These are phyloP conservation scores for Ilyonectria destructans DNA, from an alignment of 2,329 filamentous ascomycete species.

Conservation along the genomic window DNA sequence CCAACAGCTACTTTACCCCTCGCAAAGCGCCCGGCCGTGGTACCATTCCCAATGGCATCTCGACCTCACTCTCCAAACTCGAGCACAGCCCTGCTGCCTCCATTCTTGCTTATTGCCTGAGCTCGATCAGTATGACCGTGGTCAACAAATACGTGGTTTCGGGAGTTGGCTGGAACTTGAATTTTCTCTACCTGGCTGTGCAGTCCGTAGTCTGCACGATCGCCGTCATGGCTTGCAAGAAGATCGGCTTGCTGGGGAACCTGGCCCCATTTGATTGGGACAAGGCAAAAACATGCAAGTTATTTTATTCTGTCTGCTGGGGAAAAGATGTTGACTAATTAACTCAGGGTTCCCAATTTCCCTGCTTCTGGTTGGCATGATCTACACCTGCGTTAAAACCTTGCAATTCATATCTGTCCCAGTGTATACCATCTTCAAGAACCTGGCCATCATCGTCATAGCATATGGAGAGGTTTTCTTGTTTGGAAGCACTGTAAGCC, in stretches of 20 bases:
- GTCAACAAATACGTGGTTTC: conserved; percentile 99
- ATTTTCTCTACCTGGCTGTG: conserved; percentile 93
- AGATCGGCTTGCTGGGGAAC: conserved; percentile 83
- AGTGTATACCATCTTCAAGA: conserved; percentile 99
- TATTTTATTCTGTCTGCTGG: not conserved
- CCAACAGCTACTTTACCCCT: no score
- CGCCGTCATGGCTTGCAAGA: conserved; percentile 88
- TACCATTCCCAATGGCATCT: no score
- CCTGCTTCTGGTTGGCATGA: conserved; percentile 97
- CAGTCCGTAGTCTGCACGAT: conserved; percentile 94
- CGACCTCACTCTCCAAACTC: no score
- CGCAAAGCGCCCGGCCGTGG: no score
- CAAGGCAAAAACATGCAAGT: conserved; percentile 92
- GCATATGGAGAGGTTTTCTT: conserved; percentile 98
- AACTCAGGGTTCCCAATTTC: conserved; percentile 93
- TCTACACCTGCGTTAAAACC: conserved; percentile 97
- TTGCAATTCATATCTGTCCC: conserved; percentile 97
- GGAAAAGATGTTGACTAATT: no score
- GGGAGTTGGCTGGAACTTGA: conserved; percentile 92
- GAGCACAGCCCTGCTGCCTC: conserved; percentile 67
- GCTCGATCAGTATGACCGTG: conserved; percentile 98
- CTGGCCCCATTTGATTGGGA: conserved; percentile 85
- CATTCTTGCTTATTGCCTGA: conserved; percentile 91
- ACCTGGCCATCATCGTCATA: conserved; percentile 98
- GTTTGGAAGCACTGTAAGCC: conserved; percentile 93